Base-by-base conservation (phyloP, 306 rosid genomes). In the Ormosia semicastrata region DNA sequence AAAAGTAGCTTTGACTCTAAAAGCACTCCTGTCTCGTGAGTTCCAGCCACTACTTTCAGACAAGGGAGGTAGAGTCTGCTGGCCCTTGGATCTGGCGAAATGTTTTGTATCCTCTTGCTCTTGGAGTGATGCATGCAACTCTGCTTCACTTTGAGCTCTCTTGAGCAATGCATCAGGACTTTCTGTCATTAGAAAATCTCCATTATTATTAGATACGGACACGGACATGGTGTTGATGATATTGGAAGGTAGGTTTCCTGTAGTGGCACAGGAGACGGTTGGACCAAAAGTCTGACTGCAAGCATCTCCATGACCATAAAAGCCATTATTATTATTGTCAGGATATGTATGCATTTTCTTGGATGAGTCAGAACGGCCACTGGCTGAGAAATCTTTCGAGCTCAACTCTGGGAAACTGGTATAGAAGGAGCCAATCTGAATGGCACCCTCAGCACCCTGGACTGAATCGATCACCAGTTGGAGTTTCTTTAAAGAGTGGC, bases 391-490 rank as follows among this genome's bases (percentile, higher is more conserved):
- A 52, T 75, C 40, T 33, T 86, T 82, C 29, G 85, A 79, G 81
- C 85, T 83, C 68, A 91, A 75, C 76, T 90, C 90, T 3, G 91
- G 91, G 77, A 92, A 90, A 76, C 89, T 90, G 6, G 84, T 41
- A 52, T 88, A 87, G 83, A 89, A 90, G 37, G 94, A 78, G 0
- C 88, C 88, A 11, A 87, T 92, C 52, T 90, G 89, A 37, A 84
- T 88, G 17, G 92, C 86, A 34, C 94, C 94, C 40, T 90, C 93
- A 0, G 93, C 92, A 40, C 92, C 93, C 80, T 88, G 89, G 4
- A 91, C 95, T 0, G 93, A 88, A 83, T 92, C 91, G 6, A 89
- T 88, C 71, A 89, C 91, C 4, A 84, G 86, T n/a, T 91, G 93
- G 66, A 91, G 91, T 75, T 91, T 91, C 83, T 85, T 85, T 9